Base-by-base conservation (phyloP, 1,284 basidiomycete species). In the Irpex sp. region DNA sequence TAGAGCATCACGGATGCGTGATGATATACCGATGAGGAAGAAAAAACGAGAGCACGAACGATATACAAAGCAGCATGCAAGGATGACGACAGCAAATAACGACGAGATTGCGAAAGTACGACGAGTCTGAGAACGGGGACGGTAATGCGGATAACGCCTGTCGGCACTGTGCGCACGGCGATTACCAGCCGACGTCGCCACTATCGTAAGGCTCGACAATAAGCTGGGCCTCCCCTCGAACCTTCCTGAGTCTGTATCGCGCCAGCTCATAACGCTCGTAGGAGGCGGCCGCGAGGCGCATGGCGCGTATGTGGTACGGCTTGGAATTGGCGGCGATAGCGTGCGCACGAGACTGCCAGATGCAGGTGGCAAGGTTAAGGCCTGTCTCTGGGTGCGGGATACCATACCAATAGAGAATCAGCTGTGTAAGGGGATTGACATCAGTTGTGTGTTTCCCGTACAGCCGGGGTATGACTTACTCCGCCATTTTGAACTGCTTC, bases 341-440 rank as follows among this genome's bases (percentile, higher is more conserved):
- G 67, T 94, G 90, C 66, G 83, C 83, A 4, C 93, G 86, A 47
- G 90, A 93, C 75, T 94, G 91, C 95, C 95, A 97, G 57, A 97
- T 90, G 78, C 95, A 97, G n/a, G 94, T 96, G 2, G 95, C 94
- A 59, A 96, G 86, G 74, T 97, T 97, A 75, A 92, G 81, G 0
- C 93, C 89, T 0, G 88, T 89, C 19, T 78, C 71, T 55, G 80
- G 79, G 69, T 94, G 81, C 1, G 94, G 94, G n/a, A 89, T 83
- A 21, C 94, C 94, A 69, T 94, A 95, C 94, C 94, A 95, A 73
- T 96, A 96, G 68, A 92, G 78, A 60, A 93, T 83, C 35, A 93
- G 78, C 89, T 92, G 63, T 39, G 50, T 13, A 11, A 31, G 21
- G 35, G 9, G 31, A 21, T 31, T 59, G 35, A 21, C n/a, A 49